These are phyloP conservation scores for Rhizophagus sp. DNA, from an alignment of 192 early-diverging fungal genomes.

Conservation along the genomic window DNA sequence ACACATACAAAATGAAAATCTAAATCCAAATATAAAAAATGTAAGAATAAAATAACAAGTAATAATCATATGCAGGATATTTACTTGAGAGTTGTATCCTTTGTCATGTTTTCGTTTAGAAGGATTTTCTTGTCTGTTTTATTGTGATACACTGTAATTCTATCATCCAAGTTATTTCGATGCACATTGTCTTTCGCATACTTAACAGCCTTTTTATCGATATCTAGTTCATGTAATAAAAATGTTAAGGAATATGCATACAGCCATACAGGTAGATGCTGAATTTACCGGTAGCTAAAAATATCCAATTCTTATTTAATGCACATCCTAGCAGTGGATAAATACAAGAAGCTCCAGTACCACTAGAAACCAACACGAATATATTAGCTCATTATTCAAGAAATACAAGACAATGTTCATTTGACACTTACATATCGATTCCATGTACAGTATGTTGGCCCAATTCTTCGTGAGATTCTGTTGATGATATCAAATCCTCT, in stretches of 20 bases:
- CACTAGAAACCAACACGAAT: constrained; percentile 44
- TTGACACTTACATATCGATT: constrained; percentile 61
- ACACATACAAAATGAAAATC: constrained; percentile 80
- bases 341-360: constrained; percentile 89
- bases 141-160: constrained; percentile 62
- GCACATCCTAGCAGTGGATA: constrained; percentile 81
- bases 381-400: not conserved
- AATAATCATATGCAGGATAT: not conserved
- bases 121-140: constrained; percentile 23
- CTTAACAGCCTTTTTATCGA: constrained; percentile 60
- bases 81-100: not conserved
- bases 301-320: constrained; percentile 57
- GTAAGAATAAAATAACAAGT: not conserved
- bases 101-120: constrained; percentile 17
- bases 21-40: not conserved
- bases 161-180: constrained; percentile 56
- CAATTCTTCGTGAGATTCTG: constrained; percentile 1
- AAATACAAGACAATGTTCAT: not conserved
- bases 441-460: constrained; percentile 34
- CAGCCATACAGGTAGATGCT: not conserved
- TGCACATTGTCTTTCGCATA: constrained; percentile 67
- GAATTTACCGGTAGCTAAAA: constrained; percentile 69
- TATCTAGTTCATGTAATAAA: constrained; percentile 47
- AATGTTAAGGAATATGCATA: not conserved
- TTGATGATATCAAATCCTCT: constrained; percentile 56